Conservation (phyloP, 2,329 filamentous ascomycete genomes). For the Calonectria pseudoreteaudii region DNA sequence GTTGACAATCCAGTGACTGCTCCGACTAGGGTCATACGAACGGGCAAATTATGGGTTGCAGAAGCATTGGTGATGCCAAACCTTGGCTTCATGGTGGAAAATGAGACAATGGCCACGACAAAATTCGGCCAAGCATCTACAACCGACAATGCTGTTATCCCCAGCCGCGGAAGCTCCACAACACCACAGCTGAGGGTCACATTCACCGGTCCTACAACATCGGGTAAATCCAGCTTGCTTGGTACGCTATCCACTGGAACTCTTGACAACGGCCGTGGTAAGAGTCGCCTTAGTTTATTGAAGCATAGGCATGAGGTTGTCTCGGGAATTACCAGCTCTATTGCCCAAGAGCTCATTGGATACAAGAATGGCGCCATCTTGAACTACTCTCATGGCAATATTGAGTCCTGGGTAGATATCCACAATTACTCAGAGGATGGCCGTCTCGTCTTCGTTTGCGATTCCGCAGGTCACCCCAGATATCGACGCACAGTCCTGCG, state of each 20-base stretch:
- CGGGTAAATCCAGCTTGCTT: constrained; percentile 91
- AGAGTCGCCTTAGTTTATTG: constrained; percentile 86
- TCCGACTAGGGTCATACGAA: constrained; percentile 38
- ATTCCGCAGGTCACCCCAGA: constrained; percentile 90
- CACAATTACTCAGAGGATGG: constrained; percentile 81
- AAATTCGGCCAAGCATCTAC: constrained; percentile 15
- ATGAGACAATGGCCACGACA: constrained; percentile 13
- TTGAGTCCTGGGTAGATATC: constrained; percentile 95
- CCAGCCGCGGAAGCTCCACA: constrained; percentile 61
- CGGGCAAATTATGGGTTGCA: constrained; percentile 81
- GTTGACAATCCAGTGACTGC: constrained; percentile 41
- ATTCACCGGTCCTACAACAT: constrained; percentile 88
- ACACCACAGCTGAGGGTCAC: constrained; percentile 87
- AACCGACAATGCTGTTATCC: constrained; percentile 35
- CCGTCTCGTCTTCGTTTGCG: constrained; percentile 87
- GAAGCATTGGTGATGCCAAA: constrained; percentile 90
- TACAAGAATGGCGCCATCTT: constrained; percentile 75
- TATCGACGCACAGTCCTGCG: constrained; percentile 91
- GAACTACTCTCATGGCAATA: constrained; percentile 88
- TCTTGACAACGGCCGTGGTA: constrained; percentile 91
- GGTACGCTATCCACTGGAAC: constrained; percentile 90
- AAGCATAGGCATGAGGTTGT: constrained; percentile 94
- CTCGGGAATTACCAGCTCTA: constrained; percentile 92
- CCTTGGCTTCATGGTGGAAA: constrained; percentile 54
- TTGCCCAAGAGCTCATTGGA: constrained; percentile 92